Base-by-base conservation (phyloP, 2,329 filamentous ascomycete genomes). In the Hymenoscyphus albidus region DNA sequence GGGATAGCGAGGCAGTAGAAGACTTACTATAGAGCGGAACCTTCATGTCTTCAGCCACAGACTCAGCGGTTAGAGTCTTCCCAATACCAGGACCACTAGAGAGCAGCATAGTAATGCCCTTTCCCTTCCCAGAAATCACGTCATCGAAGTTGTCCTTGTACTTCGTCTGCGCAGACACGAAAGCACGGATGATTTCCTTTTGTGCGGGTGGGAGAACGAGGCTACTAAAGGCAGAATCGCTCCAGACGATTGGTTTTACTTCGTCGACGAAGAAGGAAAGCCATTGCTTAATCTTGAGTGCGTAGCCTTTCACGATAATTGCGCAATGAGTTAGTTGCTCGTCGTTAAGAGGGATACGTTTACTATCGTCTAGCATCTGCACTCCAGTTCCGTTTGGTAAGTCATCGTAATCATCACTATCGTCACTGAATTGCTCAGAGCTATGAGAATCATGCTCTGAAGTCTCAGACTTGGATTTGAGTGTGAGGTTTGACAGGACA, bases 161-260 rank as follows among this genome's bases (percentile, higher is more conserved):
- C 40, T 79, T 77, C 54, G 80, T 76, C 72, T 83, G 81, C 5
- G 77, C 78, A 72, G 82, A 77, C 1, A 80, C 81, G 61, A 84
- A 82, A 1, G 81, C 80, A 6, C 80, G 76, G 67, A 84, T 79
- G 10, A 85, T 76, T 48, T 83, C 80, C 72, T 85, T 85, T 62
- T 82, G 77, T 35, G 80, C 80, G 0, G 77, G 68, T 0, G 80
- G 79, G 31, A 85, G 76, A 10, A 84, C 82, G 2, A 85, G 79
- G 2, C 76, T 79, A 48, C 77, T 73, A 62, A 85, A 85, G 7
- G 81, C 82, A 40, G 77, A 72, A 5, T 76, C 76, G 67, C 82
- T 81, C 79, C 82, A 85, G 48, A 74, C 65, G 58, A 84, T 80
- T 40, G 80, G 78, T 1, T 66, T 64, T 5, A 83, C 74, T 13